Evolutionary conservation across 768 basidiomycete genomes (phyloP), one percentile per base, ranked within the genome.

Genomic region (Chlorophyllum brunneum): DNA sequence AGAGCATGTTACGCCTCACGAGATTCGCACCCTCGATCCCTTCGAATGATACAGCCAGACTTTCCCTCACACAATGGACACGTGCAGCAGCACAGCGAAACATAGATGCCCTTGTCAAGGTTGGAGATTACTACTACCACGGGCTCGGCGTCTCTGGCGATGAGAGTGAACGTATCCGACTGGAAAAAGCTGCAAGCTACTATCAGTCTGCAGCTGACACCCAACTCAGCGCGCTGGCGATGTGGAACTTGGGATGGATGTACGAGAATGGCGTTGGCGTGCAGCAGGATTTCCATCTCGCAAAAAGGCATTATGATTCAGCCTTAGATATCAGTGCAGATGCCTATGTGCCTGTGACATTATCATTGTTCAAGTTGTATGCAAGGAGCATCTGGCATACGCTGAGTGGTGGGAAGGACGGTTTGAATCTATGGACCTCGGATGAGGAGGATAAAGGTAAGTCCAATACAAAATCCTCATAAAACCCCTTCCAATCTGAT

Each of bases 181-280:
- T 84, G 65, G 94, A 95, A 65, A 93, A 93, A 59, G 97, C 97
- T 0, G 94, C 90, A 0, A 82, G 86, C 23, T 98, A 91, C 64
- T 99, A 99, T 62, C 93, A 91, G 63, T 88, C 90, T 26, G 97
- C 97, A 3, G 92, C 91, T 2, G 92, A 94, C 57, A 95, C 92
- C 2, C 91, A 95, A 55, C 59, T 88, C 60, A 97, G 93, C 59
- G 93, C 97, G 1, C 74, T 98, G 57, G 94, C 97, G 1, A 92
- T 97, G 85, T 98, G 93, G 93, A 97, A 98, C 63, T 71, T 98
- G 9, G 97, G 95, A 1, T 98, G 92, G 91, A 98, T 98, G 97
- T 98, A 98, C 66, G 95, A 98, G 70, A 92, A 93, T 60, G 97
- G 97, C 0, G 66, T 90, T 18, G 97, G 97, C 2, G 91, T 98